These are phyloP conservation scores for Neurospora sp. DNA, from an alignment of 495 filamentous ascomycete genomes.

Conservation along the genomic window DNA sequence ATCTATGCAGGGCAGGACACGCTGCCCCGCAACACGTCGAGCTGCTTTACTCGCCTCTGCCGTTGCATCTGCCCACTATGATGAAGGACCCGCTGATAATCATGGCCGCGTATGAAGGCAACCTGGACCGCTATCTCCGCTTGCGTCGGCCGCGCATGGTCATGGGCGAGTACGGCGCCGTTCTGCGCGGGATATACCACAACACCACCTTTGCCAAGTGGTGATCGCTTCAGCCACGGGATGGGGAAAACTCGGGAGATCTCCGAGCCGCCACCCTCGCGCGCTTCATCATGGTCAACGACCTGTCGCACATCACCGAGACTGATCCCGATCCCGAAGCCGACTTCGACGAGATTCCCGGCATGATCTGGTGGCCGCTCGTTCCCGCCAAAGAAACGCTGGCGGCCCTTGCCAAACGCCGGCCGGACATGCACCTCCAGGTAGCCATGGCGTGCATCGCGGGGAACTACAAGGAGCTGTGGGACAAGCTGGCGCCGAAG, in stretches of 20 bases:
- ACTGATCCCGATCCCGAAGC: not conserved
- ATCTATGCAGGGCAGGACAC: not conserved
- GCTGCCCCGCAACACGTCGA: not conserved
- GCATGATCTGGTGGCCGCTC: not conserved
- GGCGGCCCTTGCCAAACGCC: not conserved
- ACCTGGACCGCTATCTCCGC: conserved; percentile 11
- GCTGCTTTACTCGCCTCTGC: conserved; percentile 5
- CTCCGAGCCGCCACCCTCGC: not conserved
- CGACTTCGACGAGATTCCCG: not conserved
- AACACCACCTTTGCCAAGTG: conserved; percentile 7
- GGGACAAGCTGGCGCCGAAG: not conserved
- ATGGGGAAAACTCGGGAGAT: not conserved
- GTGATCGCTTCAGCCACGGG: not conserved
- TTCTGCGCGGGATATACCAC: conserved; percentile 9
- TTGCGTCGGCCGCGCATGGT: conserved; percentile 4
- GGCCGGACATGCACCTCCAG: not conserved
- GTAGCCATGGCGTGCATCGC: not conserved
- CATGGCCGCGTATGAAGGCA: conserved; percentile 11
- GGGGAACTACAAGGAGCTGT: not conserved
- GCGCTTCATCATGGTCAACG: not conserved
- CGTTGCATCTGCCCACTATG: conserved; percentile 4
- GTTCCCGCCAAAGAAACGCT: not conserved
- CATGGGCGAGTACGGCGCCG: not conserved
- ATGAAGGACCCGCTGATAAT: conserved; percentile 11
- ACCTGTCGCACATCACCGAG: not conserved